These are phyloP conservation scores for Rubia tinctorum DNA, from an alignment of 305 asterid genomes.

Conservation along the genomic window DNA sequence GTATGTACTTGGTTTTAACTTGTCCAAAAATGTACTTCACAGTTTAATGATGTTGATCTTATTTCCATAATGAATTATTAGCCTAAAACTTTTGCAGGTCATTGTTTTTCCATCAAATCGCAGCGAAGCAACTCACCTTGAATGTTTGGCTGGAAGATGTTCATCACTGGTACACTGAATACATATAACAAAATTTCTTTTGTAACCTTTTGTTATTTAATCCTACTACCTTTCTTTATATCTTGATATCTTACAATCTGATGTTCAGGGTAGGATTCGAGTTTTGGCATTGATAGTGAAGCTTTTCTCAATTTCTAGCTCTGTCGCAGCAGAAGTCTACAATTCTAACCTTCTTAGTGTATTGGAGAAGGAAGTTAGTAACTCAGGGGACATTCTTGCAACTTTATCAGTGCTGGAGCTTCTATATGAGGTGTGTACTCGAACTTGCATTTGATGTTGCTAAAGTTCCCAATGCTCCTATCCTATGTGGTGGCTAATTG, in stretches of 20 bases:
- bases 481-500: background rate
- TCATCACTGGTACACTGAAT: conserved; percentile 62
- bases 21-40: conserved; percentile 19
- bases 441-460: conserved; percentile 15
- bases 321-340: conserved; percentile 64
- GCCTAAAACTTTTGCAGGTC: conserved; percentile 32
- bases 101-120: conserved; percentile 54
- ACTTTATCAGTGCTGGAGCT: conserved; percentile 82
- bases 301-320: conserved; percentile 78
- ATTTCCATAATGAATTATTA: background rate
- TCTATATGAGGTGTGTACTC: conserved; percentile 65
- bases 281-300: conserved; percentile 82
- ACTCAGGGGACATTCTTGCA: conserved; percentile 60
- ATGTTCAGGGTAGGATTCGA: conserved; percentile 74
- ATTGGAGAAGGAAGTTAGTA: conserved; percentile 72
- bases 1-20: conserved; percentile 39
- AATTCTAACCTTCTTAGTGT: conserved; percentile 68
- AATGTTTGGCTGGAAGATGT: conserved; percentile 51
- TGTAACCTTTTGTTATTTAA: background rate
- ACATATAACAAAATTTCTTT: background rate
- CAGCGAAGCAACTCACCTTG: conserved; percentile 63
- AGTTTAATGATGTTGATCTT: background rate
- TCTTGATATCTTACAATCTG: background rate
- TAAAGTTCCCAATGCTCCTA: background rate
- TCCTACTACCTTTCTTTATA: conserved; percentile 1